These are phyloP conservation scores for Daedaleopsis nitida DNA, from an alignment of 768 basidiomycete species.

Conservation along the genomic window DNA sequence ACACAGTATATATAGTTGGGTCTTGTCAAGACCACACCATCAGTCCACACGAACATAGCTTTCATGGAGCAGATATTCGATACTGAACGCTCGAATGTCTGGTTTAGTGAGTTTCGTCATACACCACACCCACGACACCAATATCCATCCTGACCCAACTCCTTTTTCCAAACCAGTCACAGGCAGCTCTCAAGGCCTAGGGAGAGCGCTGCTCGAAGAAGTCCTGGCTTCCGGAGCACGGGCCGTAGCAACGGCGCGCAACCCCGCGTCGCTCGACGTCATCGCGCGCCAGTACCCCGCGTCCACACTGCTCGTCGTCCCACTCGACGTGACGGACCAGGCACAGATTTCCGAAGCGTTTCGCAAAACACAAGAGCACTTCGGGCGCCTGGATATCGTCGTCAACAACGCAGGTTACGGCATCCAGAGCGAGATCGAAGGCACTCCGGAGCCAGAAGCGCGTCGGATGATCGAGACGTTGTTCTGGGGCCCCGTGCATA, in stretches of 20 bases:
- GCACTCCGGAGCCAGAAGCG: slow-evolving; percentile 35
- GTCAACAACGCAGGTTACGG: slow-evolving; percentile 31
- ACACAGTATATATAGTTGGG: too few species aligned
- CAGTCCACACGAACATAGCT: too few species aligned
- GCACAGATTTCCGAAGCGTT: slow-evolving; percentile 18
- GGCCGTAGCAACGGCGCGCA: slow-evolving; percentile 37
- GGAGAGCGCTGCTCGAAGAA: slow-evolving; percentile 32
- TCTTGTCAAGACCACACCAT: too few species aligned
- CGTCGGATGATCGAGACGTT: slow-evolving; percentile 40
- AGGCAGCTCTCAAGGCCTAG: slow-evolving; percentile 37
- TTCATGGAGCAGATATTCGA: too few species aligned
- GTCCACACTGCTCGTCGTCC: slow-evolving; percentile 32
- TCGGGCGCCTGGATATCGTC: slow-evolving; percentile 34
- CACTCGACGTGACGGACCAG: slow-evolving; percentile 34
- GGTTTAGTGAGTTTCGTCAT: too few species aligned
- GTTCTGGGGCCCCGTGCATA: slow-evolving; percentile 47
- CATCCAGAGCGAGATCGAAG: slow-evolving; percentile 39
- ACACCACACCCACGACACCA: too few species aligned
- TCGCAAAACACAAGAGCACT: slow-evolving; percentile 10
- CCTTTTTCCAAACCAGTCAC: slow-evolving; percentile 26
- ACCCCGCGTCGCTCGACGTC: slow-evolving; percentile 24
- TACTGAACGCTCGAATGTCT: too few species aligned
- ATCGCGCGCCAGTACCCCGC: slow-evolving; percentile 24
- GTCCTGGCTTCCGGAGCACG: slow-evolving; percentile 34
- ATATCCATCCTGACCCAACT: too few species aligned